phyloP scores from a whole-genome alignment of 2,329 filamentous ascomycete species.

The Alternaria novae-zelandiae region DNA sequence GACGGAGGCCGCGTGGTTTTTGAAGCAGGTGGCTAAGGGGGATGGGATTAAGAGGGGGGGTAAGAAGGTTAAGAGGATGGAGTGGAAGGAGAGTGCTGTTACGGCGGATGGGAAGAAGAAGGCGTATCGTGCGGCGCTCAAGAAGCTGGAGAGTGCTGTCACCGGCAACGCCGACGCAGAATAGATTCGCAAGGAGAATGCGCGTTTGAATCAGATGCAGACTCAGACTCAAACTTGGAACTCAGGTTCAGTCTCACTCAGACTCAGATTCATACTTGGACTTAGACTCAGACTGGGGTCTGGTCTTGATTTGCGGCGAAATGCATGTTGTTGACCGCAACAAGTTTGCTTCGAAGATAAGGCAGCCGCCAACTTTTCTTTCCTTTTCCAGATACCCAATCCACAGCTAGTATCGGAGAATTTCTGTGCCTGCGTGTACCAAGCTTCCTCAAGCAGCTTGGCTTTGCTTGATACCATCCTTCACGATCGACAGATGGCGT shows the following conservation, averaged over 20 bases:
- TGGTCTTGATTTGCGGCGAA: not conserved
- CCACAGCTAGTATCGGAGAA: not conserved
- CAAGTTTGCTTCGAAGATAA: not conserved
- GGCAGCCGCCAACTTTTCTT: not conserved
- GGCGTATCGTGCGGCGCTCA: conserved; percentile 62
- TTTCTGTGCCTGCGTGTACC: conserved; percentile 4
- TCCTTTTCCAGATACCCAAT: not conserved
- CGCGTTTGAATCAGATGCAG: not conserved
- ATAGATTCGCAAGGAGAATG: not conserved
- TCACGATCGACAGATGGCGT: not conserved
- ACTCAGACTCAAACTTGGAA: not conserved
- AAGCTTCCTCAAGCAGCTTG: conserved; percentile 24
- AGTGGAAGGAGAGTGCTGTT: conserved; percentile 50
- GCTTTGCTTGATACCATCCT: conserved; percentile 2
- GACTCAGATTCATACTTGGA: not conserved
- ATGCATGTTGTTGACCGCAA: not conserved
- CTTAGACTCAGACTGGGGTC: not conserved
- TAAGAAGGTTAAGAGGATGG: conserved; percentile 54
- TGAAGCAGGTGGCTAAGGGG: conserved; percentile 75
- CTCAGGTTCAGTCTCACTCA: too few species aligned
- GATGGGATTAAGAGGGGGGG: conserved; percentile 57
- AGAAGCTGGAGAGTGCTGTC: conserved; percentile 68
- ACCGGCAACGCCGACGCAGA: conserved; percentile 29
- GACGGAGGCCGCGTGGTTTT: conserved; percentile 89
- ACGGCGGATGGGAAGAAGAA: conserved; percentile 48